Conservation (phyloP, 1,139 yeast genomes). For the Arxiozyma slooffiae region DNA sequence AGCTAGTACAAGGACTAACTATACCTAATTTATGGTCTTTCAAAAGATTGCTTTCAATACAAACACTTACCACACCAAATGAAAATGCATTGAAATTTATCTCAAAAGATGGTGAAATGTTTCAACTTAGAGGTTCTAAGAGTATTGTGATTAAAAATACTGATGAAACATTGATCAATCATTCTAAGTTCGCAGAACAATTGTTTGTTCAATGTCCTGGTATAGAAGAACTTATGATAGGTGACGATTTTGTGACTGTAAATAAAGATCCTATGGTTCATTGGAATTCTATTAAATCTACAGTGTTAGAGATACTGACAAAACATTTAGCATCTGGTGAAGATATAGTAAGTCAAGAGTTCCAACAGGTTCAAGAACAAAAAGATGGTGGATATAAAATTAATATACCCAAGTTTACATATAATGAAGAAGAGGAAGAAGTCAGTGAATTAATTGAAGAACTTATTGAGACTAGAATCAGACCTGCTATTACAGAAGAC, state of each 20-base stretch:
- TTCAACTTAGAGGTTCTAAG: conserved; percentile 43
- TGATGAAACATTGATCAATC: conserved; percentile 56
- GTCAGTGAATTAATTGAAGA: conserved; percentile 88
- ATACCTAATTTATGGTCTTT: neutral
- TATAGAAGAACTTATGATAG: conserved; percentile 79
- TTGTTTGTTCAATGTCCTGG: conserved; percentile 73
- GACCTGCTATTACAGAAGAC: conserved; percentile 88
- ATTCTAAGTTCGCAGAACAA: conserved; percentile 71
- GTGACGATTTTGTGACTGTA: conserved; percentile 75
- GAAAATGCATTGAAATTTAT: conserved; percentile 84
- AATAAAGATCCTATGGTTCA: conserved; percentile 50
- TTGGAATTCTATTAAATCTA: conserved; percentile 83
- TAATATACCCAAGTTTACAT: conserved; percentile 24
- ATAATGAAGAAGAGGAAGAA: conserved; percentile 37
- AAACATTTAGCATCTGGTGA: conserved; percentile 76
- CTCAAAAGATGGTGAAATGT: conserved; percentile 51
- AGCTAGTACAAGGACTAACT: neutral
- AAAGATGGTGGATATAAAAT: conserved; percentile 28
- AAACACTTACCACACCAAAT: conserved; percentile 75
- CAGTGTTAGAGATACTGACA: conserved; percentile 73
- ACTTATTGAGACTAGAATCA: conserved; percentile 80
- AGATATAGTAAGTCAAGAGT: conserved; percentile 37
- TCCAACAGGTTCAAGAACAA: conserved; percentile 27
- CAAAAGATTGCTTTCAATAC: conserved; percentile 32
- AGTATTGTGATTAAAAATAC: conserved; percentile 45